Base-by-base conservation (phyloP, 129 eudicot genomes). In the Flaveria robusta region DNA sequence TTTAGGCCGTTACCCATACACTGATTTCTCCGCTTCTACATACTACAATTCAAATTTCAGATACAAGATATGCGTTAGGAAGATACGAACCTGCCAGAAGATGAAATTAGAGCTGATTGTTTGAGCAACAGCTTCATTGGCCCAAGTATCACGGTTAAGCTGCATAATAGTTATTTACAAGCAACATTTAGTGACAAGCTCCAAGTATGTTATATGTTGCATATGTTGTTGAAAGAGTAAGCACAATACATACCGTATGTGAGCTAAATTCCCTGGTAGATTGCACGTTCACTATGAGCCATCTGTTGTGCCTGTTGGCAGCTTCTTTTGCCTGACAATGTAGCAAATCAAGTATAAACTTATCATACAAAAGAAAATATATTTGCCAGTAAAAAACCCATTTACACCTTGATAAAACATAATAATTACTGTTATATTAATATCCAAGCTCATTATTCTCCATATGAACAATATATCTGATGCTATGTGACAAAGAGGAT, bases 71-170 rank as follows among this genome's bases (percentile, higher is more conserved):
- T 6, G 45, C 1, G 68, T 29, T 27, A 15, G 45, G 43, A 80
- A 18, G 63, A 60, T 46, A 83, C 74, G 7, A 60, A 92, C 96
- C 96, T 90, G 96, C 98, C 98, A 92, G 76, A 92, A 92, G 80
- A 92, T 73, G 77, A 92, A 92, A 82, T 93, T 90, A 29, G 86
- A 84, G 62, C 84, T 85, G 83, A 90, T 86, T 66, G 94, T 92
- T 75, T 90, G 92, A 66, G 92, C 86, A 81, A 90, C 92, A 83
- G 98, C 95, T 68, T 92, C 98, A 86, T 92, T 90, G 64, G 94
- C 98, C 98, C 98, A 92, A 13, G 96, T 90, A 83, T 92, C 98
- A 23, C 98, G 88, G 79, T 92, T 92, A 72, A 92, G 96, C 98
- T 92, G 78, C 70, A 81, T 45, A 83, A 81, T 45, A 83, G 49